Conservation (phyloP, 75 land plant genomes). For the Adiantum capillusveneris region DNA sequence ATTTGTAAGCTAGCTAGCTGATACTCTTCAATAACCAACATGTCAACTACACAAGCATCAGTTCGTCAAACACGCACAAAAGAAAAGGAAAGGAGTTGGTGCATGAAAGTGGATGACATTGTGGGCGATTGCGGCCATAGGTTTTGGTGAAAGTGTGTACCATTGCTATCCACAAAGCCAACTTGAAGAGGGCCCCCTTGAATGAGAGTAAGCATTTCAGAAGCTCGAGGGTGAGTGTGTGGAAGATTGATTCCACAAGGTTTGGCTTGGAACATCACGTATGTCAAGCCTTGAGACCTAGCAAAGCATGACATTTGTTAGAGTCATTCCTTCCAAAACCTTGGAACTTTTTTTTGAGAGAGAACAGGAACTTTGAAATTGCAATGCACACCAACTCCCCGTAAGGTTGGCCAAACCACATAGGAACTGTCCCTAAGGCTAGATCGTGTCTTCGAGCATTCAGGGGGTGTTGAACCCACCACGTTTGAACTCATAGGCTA, state of each 20-base stretch:
- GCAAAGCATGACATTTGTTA: no score
- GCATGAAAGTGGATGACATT: neutral
- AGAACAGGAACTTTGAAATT: no score
- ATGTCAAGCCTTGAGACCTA: conserved; percentile 10
- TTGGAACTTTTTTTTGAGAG: no score
- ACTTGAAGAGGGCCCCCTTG: conserved; percentile 33
- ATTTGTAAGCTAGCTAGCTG: neutral
- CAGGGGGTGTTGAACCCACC: no score
- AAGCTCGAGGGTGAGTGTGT: conserved; percentile 37
- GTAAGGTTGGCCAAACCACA: no score
- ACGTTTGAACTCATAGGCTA: no score
- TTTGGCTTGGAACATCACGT: conserved; percentile 2
- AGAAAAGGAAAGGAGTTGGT: neutral
- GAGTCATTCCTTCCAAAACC: no score
- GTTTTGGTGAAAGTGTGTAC: neutral
- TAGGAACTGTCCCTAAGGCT: no score
- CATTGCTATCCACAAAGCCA: conserved; percentile 19
- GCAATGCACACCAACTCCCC: no score
- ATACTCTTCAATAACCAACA: neutral
- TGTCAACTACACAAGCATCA: neutral
- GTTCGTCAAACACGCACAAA: neutral
- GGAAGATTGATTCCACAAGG: conserved; percentile 25
- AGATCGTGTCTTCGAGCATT: no score
- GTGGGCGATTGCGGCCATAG: neutral
- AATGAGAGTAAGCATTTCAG: conserved; percentile 23